Evolutionary conservation across 148 eudicot genomes (phyloP).

Genomic region (Vaccinium macrocarpon): DNA sequence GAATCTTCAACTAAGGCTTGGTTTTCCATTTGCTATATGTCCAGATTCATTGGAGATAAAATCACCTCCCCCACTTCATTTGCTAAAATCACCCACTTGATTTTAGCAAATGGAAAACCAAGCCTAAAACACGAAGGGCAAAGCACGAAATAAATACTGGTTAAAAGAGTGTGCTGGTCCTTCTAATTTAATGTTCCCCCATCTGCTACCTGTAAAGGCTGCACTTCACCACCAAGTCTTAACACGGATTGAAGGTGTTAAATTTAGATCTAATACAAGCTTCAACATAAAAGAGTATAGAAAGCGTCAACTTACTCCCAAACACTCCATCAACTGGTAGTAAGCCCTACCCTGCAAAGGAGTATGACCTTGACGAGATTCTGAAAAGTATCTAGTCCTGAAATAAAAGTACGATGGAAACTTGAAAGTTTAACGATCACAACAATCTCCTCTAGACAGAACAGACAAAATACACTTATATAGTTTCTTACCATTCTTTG

Average conservation of each 20-base stretch:
- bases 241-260: neutral
- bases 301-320: slow-evolving; percentile 66
- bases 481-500: slow-evolving; percentile 78
- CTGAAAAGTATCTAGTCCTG: slow-evolving; percentile 99
- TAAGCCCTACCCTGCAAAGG: slow-evolving; percentile 98
- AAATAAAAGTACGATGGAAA: slow-evolving; percentile 7
- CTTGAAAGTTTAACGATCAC: slow-evolving; percentile 4
- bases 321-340: slow-evolving; percentile 99
- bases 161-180: neutral
- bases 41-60: no score
- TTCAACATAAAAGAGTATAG: slow-evolving; percentile 7
- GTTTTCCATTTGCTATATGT: no score
- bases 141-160: neutral
- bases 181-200: neutral
- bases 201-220: slow-evolving; percentile 4
- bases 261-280: neutral
- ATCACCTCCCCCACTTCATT: no score
- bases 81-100: no score
- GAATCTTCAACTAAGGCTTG: slow-evolving; percentile 12
- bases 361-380: slow-evolving; percentile 96
- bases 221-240: neutral
- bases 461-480: neutral
- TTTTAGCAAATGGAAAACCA: no score
- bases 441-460: slow-evolving; percentile 3
- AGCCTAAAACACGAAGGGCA: neutral